These are phyloP conservation scores for Kurtzmaniella quercitrusa DNA, from an alignment of 1,139 yeast genomes.

Conservation along the genomic window DNA sequence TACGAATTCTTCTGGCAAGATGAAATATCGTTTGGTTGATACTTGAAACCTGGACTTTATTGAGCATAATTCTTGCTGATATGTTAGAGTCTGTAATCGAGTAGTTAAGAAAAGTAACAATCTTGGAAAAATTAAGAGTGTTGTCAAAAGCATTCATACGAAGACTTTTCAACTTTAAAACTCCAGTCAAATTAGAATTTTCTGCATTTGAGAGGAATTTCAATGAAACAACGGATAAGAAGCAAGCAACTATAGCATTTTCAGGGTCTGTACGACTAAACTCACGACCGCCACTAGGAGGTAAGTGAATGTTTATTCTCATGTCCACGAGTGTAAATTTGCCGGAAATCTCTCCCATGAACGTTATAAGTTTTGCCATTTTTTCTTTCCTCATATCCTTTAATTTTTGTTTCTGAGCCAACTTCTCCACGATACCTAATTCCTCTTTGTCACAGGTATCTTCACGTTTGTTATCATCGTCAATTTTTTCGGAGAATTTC, in stretches of 20 bases:
- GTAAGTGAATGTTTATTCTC: slow-evolving; percentile 27
- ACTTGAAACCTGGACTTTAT: slow-evolving; percentile 28
- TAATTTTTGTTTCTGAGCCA: neutral
- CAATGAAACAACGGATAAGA: slow-evolving; percentile 13
- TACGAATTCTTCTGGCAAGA: slow-evolving; percentile 31
- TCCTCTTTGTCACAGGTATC: slow-evolving; percentile 3
- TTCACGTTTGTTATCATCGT: slow-evolving; percentile 3
- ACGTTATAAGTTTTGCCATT: slow-evolving; percentile 10
- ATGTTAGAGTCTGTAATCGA: slow-evolving; percentile 19
- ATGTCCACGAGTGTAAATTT: slow-evolving; percentile 33
- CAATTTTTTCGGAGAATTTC: slow-evolving; percentile 8
- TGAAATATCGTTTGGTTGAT: slow-evolving; percentile 39
- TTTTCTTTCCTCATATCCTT: slow-evolving; percentile 4
- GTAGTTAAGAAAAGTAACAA: slow-evolving; percentile 26
- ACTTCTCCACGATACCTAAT: slow-evolving; percentile 4
- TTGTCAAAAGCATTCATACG: slow-evolving; percentile 33
- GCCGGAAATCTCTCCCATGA: slow-evolving; percentile 18
- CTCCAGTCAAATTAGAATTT: neutral
- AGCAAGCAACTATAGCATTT: slow-evolving; percentile 15
- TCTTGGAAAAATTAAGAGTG: slow-evolving; percentile 23
- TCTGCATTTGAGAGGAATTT: neutral
- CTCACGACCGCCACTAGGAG: slow-evolving; percentile 17
- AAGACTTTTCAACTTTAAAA: slow-evolving; percentile 29
- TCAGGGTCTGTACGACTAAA: slow-evolving; percentile 22
- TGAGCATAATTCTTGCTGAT: slow-evolving; percentile 23